phyloP scores from a whole-genome alignment of 2,329 filamentous ascomycete species.

The Apiospora hydei region DNA sequence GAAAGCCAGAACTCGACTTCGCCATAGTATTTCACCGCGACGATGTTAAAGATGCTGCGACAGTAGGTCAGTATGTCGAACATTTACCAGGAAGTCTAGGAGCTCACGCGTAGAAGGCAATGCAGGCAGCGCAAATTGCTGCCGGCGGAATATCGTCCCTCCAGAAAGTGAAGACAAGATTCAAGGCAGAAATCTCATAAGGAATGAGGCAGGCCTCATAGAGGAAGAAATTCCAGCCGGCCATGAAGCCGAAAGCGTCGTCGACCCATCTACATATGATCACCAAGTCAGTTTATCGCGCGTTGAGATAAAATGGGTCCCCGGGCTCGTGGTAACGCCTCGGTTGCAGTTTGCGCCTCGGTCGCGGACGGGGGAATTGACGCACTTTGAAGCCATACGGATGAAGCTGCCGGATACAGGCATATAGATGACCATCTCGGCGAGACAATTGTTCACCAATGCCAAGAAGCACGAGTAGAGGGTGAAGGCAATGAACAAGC shows the following conservation, averaged over 20 bases:
- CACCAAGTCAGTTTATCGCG: conserved; percentile 11
- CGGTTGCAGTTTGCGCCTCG: background rate
- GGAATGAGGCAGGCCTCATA: conserved; percentile 51
- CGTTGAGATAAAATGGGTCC: background rate
- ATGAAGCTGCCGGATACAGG: conserved; percentile 70
- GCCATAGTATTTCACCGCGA: conserved; percentile 42
- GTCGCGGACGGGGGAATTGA: background rate
- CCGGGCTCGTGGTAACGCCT: background rate
- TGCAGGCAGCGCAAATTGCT: conserved; percentile 53
- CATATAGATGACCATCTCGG: conserved; percentile 70
- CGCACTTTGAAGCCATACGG: conserved; percentile 65
- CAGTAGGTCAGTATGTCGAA: conserved; percentile 24
- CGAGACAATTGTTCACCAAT: conserved; percentile 70
- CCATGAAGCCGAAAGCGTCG: conserved; percentile 68
- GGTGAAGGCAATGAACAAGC: conserved; percentile 62
- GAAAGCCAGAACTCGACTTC: conserved; percentile 77
- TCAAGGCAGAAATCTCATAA: conserved; percentile 50
- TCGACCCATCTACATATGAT: conserved; percentile 55
- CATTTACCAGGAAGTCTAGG: conserved; percentile 19
- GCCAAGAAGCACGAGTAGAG: conserved; percentile 62
- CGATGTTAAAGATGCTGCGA: conserved; percentile 40
- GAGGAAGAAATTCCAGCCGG: conserved; percentile 52
- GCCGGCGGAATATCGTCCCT: conserved; percentile 51
- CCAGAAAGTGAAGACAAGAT: conserved; percentile 56
- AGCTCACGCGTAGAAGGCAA: conserved; percentile 50